Evolutionary conservation across 495 filamentous ascomycete species (phyloP), one percentile per base, ranked within the genome.

Genomic region (Penicillium subrubescens): DNA sequence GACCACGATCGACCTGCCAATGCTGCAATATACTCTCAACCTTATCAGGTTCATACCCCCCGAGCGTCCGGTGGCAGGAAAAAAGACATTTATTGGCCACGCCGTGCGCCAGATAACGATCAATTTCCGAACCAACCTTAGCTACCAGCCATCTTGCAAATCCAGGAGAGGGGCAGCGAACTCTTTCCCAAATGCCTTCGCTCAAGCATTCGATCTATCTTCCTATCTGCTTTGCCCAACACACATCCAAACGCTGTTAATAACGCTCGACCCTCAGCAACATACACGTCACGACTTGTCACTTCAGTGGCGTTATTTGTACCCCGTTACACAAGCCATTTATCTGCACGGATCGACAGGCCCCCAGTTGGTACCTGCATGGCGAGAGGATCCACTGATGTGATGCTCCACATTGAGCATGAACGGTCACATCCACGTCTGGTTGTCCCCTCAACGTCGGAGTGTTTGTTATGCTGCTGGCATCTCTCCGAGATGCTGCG

Each of bases 381-480:
- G 21, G 21, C 29, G 19, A 23, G 14, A 46, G 61, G 50, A 54
- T 25, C 55, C 25, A 39, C 52, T n/a, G 10, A 21, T 69, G 61
- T 72, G 69, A 72, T 67, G 51, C 59, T 41, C 56, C 67, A 61
- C 56, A 67, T 69, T 53, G 37, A 61, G 17, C 48, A 39, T 29
- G 41, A 50, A 51, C 44, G 48, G 33, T 53, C 19, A 60, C 46
- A 59, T 27, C 25, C 25, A 27, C 25, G n/a, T 55, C 21, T 23
- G 43, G 68, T 69, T 71, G 54, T 67, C 66, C 59, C 57, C 63
- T 71, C 66, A 71, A 71, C 69, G 35, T 41, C 50, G 56, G 25
- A 6, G 27, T 63, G 41, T 66, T 66, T 62, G 43, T 59, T 66
- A 35, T 61, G 51, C 43, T 60, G 27, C 27, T 21, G 23, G 21